Base-by-base conservation (phyloP, 2,329 filamentous ascomycete genomes). In the Phoma herbarum region DNA sequence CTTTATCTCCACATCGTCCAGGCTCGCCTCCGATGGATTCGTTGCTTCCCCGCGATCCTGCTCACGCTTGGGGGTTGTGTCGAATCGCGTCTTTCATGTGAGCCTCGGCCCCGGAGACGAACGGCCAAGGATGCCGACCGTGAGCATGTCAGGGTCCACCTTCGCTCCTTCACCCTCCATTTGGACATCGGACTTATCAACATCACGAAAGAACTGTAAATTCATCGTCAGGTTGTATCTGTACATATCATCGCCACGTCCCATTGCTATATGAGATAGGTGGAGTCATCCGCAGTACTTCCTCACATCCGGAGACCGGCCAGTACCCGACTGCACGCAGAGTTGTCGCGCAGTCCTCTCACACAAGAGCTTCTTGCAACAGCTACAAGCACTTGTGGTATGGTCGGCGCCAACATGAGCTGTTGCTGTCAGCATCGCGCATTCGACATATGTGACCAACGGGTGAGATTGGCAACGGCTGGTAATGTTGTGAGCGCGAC, bases 111-210 rank as follows among this genome's bases (percentile, higher is more conserved):
- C 37, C 10, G 20, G 37, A 23, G 11, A 11, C 10, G 37, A 41
- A n/a, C 10, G 26, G 53, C 53, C 53, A 51, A 57, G 53, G 46
- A 50, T 46, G 46, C 53, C 53, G 53, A 41, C 35, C n/a, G 37
- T 42, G 33, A 26, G 22, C 8, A 39, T 18, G 28, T 51, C 39
- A 12, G 14, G 28, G 46, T 37, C 31, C 31, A 48, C 39, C 29
- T 43, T 14, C 37, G 37, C 26, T 25, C 39, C 20, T 4, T 22
- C 28, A 41, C 11, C 10, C 20, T 41, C 20, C 20, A 23, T 12
- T 12, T 22, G 37, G 37, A 1, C 5, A 20, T 37, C 16, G n/a
- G 2, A 7, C 8, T 37, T 4, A 37, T 37, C 18, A 37, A 37
- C 14, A 18, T 16, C 33, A 35, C 16, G 14, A 16, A 35, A 35